These are phyloP conservation scores for Alnus rubra DNA, from an alignment of 306 rosid genomes.

Conservation along the genomic window DNA sequence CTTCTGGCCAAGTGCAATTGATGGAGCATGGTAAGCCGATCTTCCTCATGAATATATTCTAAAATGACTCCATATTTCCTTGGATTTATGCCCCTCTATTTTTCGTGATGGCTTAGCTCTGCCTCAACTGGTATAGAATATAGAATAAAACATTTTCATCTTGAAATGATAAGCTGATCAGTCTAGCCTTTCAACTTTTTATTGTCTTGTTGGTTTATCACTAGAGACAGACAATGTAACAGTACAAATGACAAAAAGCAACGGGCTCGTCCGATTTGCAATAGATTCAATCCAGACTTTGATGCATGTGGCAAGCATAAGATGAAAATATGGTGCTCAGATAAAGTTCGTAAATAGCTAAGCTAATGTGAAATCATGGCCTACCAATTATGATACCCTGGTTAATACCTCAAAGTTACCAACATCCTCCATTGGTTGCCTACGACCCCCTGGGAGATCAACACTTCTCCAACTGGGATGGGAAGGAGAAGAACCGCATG, in stretches of 20 bases:
- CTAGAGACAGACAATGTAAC: background rate
- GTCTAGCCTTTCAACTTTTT: background rate
- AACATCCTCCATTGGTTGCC: constrained; percentile 53
- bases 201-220: background rate
- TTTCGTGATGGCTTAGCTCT: background rate
- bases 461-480: constrained; percentile 43
- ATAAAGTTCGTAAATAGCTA: background rate
- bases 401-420: constrained; percentile 49
- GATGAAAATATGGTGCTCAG: background rate
- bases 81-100: background rate
- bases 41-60: background rate
- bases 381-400: background rate
- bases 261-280: too few species aligned
- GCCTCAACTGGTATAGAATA: background rate
- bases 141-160: background rate
- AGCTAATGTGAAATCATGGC: background rate
- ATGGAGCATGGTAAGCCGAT: too few species aligned
- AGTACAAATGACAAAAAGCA: background rate
- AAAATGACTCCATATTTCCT: background rate
- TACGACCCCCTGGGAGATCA: constrained; percentile 41
- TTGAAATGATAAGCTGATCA: background rate
- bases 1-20: background rate
- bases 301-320: too few species aligned
- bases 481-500: constrained; percentile 52
- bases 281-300: too few species aligned